A percentile compares a stretch with the other conserved stretches of the same genome.
These are phyloP conservation scores for Phytophthora citricola DNA, from an alignment of 352 stramenopile genomes.

Conservation along the genomic window DNA sequence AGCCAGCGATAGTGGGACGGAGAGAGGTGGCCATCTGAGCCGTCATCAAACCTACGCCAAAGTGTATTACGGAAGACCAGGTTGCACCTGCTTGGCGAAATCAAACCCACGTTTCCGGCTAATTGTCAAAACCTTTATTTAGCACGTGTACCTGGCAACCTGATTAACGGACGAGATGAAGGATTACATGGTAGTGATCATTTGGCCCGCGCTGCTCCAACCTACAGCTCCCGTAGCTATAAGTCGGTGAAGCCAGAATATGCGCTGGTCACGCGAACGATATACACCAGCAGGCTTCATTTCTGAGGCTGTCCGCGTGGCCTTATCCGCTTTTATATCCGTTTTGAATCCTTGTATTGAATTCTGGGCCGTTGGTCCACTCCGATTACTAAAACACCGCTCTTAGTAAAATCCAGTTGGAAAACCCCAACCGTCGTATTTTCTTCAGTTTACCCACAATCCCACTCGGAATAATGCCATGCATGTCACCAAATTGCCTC, in stretches of 20 bases:
- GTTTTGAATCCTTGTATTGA: conserved; percentile 21
- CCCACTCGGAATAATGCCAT: not conserved
- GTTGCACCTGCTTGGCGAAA: conserved; percentile 3
- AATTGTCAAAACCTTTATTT: no score
- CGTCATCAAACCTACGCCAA: conserved; percentile 23
- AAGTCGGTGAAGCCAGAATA: not conserved
- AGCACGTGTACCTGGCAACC: no score
- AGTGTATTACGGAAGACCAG: conserved; percentile 10
- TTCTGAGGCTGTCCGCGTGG: not conserved
- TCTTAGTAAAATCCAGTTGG: not conserved
- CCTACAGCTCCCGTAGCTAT: not conserved
- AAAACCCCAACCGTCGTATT: not conserved
- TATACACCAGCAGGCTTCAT: conserved; percentile 8
- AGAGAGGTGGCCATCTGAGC: conserved; percentile 1
- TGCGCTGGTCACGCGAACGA: conserved; percentile 2
- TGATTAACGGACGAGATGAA: no score
- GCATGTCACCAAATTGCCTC: conserved; percentile 9
- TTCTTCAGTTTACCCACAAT: conserved; percentile 3
- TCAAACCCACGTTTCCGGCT: not conserved
- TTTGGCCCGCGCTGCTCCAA: no score
- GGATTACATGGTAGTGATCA: no score
- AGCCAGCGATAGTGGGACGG: conserved; percentile 17
- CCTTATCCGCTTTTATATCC: conserved; percentile 12
- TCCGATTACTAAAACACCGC: not conserved
- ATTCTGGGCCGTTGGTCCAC: not conserved